phyloP scores from a whole-genome alignment of 257 asterid species.

The Ballota nigra region DNA sequence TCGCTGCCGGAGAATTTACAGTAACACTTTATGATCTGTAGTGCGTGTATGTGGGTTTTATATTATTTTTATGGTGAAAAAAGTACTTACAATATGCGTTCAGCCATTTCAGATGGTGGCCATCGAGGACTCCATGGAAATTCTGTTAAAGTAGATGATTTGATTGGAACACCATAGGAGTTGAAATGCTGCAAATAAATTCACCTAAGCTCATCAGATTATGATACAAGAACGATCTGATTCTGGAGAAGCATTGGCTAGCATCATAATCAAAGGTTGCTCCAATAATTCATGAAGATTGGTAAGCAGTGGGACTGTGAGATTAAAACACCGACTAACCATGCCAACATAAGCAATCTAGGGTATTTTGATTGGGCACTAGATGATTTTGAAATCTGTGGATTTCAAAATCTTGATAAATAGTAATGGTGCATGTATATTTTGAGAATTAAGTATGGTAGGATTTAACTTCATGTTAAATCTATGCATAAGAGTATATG shows the following conservation, averaged over 20 bases:
- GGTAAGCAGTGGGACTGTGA: neutral
- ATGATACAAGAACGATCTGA: neutral
- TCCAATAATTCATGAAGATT: neutral
- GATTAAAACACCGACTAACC: neutral
- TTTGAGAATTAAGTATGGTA: no score
- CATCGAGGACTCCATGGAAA: conserved; percentile 97
- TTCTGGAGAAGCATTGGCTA: neutral
- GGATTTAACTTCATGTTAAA: no score
- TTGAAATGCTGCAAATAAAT: conserved; percentile 59
- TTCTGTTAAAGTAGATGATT: conserved; percentile 51
- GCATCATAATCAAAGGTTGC: neutral
- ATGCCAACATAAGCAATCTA: no score
- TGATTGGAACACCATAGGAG: conserved; percentile 57
- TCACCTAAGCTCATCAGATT: conserved; percentile 7
- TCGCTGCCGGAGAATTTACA: conserved; percentile 46
- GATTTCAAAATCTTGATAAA: no score
- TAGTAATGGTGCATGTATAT: no score
- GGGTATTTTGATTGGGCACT: neutral
- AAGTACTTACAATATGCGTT: conserved; percentile 65
- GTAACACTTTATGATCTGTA: neutral
- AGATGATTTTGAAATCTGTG: no score
- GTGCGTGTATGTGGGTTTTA: neutral
- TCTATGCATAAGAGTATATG: no score
- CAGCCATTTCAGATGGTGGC: conserved; percentile 76
- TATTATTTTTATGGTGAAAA: neutral